phyloP scores from a whole-genome alignment of 306 rosid genomes.

The Vicia sativa region DNA sequence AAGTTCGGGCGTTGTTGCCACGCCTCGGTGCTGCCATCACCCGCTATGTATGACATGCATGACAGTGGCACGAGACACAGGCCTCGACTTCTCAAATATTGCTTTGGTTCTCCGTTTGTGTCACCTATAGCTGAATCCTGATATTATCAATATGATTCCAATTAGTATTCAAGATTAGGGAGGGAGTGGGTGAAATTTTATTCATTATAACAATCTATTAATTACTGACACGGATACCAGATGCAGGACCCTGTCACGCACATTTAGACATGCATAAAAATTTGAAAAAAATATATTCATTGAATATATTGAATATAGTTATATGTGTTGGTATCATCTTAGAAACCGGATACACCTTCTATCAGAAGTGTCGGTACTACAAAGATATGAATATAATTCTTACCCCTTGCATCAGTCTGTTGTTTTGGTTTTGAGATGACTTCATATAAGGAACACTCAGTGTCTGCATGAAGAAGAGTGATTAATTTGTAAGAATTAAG shows the following conservation, averaged over 20 bases:
- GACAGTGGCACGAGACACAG: slow-evolving; percentile 85
- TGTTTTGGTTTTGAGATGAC: slow-evolving; percentile 52
- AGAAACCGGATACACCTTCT: no score
- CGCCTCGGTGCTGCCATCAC: slow-evolving; percentile 40
- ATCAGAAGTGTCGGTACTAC: no score
- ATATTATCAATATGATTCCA: neutral
- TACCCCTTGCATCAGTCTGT: slow-evolving; percentile 62
- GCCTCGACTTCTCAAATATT: slow-evolving; percentile 80
- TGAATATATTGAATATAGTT: no score
- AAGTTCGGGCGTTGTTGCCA: slow-evolving; percentile 69
- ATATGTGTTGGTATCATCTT: no score
- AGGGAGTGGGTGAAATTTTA: no score
- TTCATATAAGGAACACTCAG: slow-evolving; percentile 92
- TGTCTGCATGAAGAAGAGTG: slow-evolving; percentile 54
- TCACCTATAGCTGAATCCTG: slow-evolving; percentile 46
- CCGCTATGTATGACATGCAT: slow-evolving; percentile 76
- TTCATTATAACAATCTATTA: no score
- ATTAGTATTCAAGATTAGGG: neutral
- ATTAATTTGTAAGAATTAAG: slow-evolving; percentile 6
- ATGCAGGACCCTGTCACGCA: no score
- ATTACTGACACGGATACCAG: no score
- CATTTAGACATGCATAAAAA: no score
- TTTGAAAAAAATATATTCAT: no score
- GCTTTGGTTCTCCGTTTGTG: slow-evolving; percentile 47
- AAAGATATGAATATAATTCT: neutral